phyloP scores from a whole-genome alignment of 1,139 yeast genomes.

The Protomyces gravidus region DNA sequence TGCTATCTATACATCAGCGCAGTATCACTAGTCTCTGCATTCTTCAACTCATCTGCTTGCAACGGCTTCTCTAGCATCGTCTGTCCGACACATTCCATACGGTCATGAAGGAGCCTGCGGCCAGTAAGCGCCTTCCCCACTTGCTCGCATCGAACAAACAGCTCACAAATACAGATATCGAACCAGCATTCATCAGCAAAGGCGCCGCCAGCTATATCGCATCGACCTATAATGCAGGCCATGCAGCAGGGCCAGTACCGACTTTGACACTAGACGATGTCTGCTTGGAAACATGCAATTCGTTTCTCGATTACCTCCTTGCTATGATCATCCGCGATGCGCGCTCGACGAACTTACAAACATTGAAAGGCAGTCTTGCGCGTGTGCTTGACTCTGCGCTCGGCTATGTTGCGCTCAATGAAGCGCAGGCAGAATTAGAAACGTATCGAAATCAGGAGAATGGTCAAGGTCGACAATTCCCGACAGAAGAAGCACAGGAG shows the following conservation, averaged over 20 bases:
- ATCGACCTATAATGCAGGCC: constrained; percentile 18
- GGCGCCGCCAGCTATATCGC: constrained; percentile 25
- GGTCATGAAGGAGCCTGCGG: background rate
- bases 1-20: no score
- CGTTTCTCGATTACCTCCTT: constrained; percentile 31
- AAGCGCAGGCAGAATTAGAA: constrained; percentile 33
- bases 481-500: background rate
- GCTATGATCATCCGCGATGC: constrained; percentile 30
- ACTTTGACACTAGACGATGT: constrained; percentile 11
- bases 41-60: no score
- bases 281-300: constrained; percentile 27
- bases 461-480: constrained; percentile 14
- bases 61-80: no score
- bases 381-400: constrained; percentile 30
- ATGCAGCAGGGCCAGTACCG: constrained; percentile 10
- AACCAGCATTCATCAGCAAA: constrained; percentile 22
- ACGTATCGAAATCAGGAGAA: constrained; percentile 30
- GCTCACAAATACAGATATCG: background rate
- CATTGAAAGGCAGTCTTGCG: constrained; percentile 28
- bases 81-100: no score
- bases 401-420: constrained; percentile 31
- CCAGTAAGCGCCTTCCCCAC: background rate
- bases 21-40: no score
- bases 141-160: no score
- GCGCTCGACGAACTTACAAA: constrained; percentile 22